Percentiles rank a stretch among this genome's conserved stretches.
Evolutionary conservation across 768 basidiomycete species (phyloP).

Genomic region (Strobilomyces dryophilus): DNA sequence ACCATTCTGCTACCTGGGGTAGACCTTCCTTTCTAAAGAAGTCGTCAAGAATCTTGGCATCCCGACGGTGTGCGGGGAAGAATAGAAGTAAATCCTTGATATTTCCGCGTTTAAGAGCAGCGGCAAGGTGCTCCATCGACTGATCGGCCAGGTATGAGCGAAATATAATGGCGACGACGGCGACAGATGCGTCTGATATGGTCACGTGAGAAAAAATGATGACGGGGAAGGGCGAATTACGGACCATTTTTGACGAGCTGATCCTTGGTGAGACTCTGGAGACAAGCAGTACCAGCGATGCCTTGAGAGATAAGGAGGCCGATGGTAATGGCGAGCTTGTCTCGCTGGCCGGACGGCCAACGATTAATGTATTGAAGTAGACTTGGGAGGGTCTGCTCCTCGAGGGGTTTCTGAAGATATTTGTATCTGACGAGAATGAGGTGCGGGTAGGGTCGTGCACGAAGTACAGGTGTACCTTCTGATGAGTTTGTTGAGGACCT

Average conservation of each 20-base stretch:
- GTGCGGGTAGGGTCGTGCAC: constrained; percentile 1
- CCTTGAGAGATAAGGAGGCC: constrained; percentile 85
- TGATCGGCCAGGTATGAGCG: constrained; percentile 77
- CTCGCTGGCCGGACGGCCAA: constrained; percentile 72
- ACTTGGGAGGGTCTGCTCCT: constrained; percentile 75
- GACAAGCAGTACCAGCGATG: constrained; percentile 69
- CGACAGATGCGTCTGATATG: constrained; percentile 66
- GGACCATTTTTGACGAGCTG: constrained; percentile 93
- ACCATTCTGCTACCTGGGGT: constrained; percentile 86
- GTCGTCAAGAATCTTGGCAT: constrained; percentile 69
- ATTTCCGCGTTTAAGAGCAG: constrained; percentile 76
- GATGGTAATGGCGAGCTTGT: constrained; percentile 78
- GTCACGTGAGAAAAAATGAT: constrained; percentile 8
- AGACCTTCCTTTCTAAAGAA: constrained; percentile 83
- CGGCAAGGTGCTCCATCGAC: constrained; percentile 85
- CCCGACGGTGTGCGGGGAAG: constrained; percentile 83
- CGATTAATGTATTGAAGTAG: constrained; percentile 88
- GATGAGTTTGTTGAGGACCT: constrained; percentile 94
- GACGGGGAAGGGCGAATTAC: constrained; percentile 7
- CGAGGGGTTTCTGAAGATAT: constrained; percentile 97
- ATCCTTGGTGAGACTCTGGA: constrained; percentile 84
- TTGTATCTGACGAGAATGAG: constrained; percentile 68
- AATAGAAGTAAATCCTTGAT: constrained; percentile 83
- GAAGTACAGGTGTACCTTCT: constrained; percentile 56
- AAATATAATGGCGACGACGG: constrained; percentile 74